Conservation (phyloP, 805 yeast genomes). For the Myxozyma neglecta region DNA sequence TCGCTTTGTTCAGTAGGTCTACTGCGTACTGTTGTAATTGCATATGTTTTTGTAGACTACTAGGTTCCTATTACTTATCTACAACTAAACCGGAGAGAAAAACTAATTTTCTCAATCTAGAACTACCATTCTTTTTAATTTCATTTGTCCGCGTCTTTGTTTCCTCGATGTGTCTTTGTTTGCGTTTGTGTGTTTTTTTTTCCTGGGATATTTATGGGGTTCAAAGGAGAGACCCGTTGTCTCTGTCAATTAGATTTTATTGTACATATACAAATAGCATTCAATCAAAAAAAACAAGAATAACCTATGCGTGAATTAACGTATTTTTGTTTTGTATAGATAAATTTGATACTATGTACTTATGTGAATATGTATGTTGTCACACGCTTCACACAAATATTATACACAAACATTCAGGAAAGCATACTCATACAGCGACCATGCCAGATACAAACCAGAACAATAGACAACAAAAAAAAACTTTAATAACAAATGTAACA, state of each 20-base stretch:
- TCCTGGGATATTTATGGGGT: constrained; percentile 5
- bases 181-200: neutral
- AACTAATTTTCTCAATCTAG: no score
- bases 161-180: neutral
- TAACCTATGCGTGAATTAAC: neutral
- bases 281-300: neutral
- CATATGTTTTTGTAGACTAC: no score
- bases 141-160: neutral
- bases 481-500: neutral
- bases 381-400: neutral
- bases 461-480: no score
- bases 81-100: no score
- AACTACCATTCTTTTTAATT: neutral
- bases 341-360: neutral
- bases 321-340: neutral
- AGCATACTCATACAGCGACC: no score
- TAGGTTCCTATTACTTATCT: no score
- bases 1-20: no score
- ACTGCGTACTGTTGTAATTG: no score
- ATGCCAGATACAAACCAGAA: no score
- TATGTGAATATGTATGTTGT: neutral
- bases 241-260: constrained; percentile 1
- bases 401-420: no score
- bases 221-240: constrained; percentile 3
- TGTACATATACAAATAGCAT: constrained; percentile 11